Conservation (phyloP, 202 grass and related monocot genomes). For the Panicum virgatum region DNA sequence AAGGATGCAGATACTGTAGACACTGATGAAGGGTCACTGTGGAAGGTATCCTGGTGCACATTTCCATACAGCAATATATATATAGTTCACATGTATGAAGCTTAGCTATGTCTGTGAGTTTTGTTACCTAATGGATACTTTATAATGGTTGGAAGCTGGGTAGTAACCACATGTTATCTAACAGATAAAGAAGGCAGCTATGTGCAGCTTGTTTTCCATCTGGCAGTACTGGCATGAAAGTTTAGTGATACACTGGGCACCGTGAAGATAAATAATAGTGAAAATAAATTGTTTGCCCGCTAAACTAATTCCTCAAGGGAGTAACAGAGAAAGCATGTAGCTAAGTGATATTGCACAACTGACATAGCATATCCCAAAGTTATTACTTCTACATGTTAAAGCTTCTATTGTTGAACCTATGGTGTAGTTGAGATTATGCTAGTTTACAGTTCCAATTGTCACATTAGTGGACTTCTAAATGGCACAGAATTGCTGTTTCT, state of each 20-base stretch:
- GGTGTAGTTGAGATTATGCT: background rate
- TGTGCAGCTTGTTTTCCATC: background rate
- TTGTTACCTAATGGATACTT: background rate
- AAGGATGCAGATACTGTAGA: conserved; percentile 40
- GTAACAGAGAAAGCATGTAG: background rate
- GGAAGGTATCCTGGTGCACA: conserved; percentile 52
- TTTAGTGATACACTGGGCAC: background rate
- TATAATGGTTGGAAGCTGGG: background rate
- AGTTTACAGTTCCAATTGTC: background rate
- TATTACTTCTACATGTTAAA: background rate
- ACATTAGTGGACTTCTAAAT: background rate
- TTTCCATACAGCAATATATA: conserved; percentile 26
- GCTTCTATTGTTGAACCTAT: background rate
- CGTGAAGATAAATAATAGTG: background rate
- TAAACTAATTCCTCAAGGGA: background rate
- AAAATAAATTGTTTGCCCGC: background rate
- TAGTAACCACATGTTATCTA: background rate
- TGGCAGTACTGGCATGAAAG: background rate
- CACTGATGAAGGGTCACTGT: conserved; percentile 44
- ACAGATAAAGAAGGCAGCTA: background rate
- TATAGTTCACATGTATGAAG: background rate
- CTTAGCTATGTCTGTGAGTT: background rate
- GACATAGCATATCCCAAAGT: background rate
- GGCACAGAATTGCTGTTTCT: background rate
- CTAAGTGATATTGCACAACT: background rate